Evolutionary conservation across 352 stramenopile species (phyloP).

Genomic region (Pythium grandisporangium): DNA sequence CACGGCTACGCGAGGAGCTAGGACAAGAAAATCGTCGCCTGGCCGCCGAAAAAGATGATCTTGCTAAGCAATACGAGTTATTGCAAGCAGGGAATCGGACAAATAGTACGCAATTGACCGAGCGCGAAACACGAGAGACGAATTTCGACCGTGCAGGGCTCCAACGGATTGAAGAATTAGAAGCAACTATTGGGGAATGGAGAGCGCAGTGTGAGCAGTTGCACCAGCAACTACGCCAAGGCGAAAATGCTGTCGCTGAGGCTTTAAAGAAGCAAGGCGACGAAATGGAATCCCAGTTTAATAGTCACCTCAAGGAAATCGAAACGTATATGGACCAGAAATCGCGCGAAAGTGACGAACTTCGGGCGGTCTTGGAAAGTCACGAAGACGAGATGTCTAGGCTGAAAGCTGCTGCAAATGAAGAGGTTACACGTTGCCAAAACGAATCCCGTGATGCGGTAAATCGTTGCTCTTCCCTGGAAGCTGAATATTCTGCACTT

Average conservation of each 20-base stretch:
- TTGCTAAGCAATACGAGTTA: slow-evolving; percentile 31
- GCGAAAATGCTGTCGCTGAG: slow-evolving; percentile 33
- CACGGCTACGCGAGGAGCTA: slow-evolving; percentile 12
- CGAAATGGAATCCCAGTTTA: slow-evolving; percentile 55
- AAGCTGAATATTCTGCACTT: slow-evolving; percentile 30
- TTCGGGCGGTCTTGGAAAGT: slow-evolving; percentile 35
- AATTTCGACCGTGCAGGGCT: slow-evolving; percentile 17
- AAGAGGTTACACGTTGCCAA: slow-evolving; percentile 38
- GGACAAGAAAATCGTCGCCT: slow-evolving; percentile 10
- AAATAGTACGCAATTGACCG: slow-evolving; percentile 44
- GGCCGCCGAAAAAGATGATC: slow-evolving; percentile 13
- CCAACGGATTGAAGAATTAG: slow-evolving; percentile 5
- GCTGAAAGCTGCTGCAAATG: slow-evolving; percentile 19
- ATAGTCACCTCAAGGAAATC: slow-evolving; percentile 33
- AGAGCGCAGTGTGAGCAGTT: slow-evolving; percentile 34
- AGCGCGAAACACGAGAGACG: slow-evolving; percentile 32
- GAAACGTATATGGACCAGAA: slow-evolving; percentile 18
- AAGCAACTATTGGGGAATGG: slow-evolving; percentile 6
- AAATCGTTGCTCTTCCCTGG: slow-evolving; percentile 20
- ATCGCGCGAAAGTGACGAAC: slow-evolving; percentile 40
- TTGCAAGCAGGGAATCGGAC: slow-evolving; percentile 36
- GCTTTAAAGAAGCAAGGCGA: slow-evolving; percentile 31
- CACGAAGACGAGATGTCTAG: slow-evolving; percentile 28
- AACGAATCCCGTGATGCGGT: slow-evolving; percentile 38
- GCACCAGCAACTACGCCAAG: slow-evolving; percentile 30